Base-by-base conservation (phyloP, 768 basidiomycete genomes). In the Xerocomus spinulosus region DNA sequence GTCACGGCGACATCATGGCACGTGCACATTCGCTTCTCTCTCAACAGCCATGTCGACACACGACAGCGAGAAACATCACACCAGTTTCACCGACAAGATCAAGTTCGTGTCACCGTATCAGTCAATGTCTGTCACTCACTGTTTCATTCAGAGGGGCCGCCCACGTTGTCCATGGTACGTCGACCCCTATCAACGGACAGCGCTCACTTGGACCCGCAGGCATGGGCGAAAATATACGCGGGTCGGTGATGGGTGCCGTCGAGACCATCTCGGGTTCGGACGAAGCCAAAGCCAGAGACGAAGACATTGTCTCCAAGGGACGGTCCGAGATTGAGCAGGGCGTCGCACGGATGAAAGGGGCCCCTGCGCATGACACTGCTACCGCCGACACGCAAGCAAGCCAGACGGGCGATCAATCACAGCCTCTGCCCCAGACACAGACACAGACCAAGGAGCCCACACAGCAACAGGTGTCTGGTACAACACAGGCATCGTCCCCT, bases 211-310 rank as follows among this genome's bases (percentile, higher is more conserved):
- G 36, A 33, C 13, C 20, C 12, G 45, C 49, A 74, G 77, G 77
- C 3, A 24, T 72, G 1, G 73, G 75, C 7, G 77, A 79, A 30
- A 70, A 63, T 35, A 47, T 78, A 5, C 70, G 75, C 21, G 78
- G 78, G 7, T 68, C 73, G 0, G 49, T 68, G 9, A 55, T 77
- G 38, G 69, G 70, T 10, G 68, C 69, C 3, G 50, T 75, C 9
- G 75, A 78, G 45, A 61, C 63, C 1, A 30, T 68, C 9, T 54
- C 65, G 2, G 52, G 52, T 23, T 42, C 56, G 2, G 58, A 62
- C 5, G 53, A 62, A 12, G 58, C 60, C 1, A 59, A 57, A 5
- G 48, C 55, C 6, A 63, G 59, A 14, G 62, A 77, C 6, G 70
- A 71, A 4, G 69, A 70, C 3, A 64, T 73, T 6, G 66, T 62